A percentile compares a stretch with the other conserved stretches of the same genome.
Conservation (phyloP, 768 basidiomycete species). For the Pulveroboletus sp. region DNA sequence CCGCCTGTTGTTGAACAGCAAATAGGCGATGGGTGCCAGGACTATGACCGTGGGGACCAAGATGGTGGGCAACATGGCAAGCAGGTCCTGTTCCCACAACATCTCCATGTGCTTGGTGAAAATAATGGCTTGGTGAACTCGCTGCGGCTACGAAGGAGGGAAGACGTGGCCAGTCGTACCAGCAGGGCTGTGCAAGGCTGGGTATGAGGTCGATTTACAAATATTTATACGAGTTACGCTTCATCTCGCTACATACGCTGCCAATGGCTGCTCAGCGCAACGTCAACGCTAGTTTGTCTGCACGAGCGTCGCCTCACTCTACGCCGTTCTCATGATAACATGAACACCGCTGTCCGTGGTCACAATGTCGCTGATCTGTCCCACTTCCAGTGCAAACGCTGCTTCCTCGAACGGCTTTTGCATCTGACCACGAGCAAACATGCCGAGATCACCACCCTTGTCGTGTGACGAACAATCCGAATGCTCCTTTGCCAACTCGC, state of each 20-base stretch:
- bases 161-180: too few species aligned
- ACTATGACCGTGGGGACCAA: slow-evolving; percentile 8
- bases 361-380: slow-evolving; percentile 76
- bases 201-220: not conserved
- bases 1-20: slow-evolving; percentile 6
- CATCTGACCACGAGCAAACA: slow-evolving; percentile 86
- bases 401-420: slow-evolving; percentile 97
- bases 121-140: too few species aligned
- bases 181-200: not conserved
- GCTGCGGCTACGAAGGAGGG: too few species aligned
- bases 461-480: slow-evolving; percentile 90
- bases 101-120: not conserved
- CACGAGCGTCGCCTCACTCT: not conserved
- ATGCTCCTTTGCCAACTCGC: slow-evolving; percentile 64
- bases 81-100: slow-evolving; percentile 2
- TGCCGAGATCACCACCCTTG: slow-evolving; percentile 82
- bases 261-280: too few species aligned
- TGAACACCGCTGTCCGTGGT: slow-evolving; percentile 95
- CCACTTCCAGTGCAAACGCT: slow-evolving; percentile 63
- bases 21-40: slow-evolving; percentile 15
- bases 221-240: not conserved
- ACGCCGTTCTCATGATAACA: slow-evolving; percentile 82
- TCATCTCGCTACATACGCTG: not conserved
- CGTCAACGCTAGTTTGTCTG: too few species aligned
- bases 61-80: slow-evolving; percentile 6